These are phyloP conservation scores for Gymnopus androsaceus DNA, from an alignment of 1,284 basidiomycete species.

Conservation along the genomic window DNA sequence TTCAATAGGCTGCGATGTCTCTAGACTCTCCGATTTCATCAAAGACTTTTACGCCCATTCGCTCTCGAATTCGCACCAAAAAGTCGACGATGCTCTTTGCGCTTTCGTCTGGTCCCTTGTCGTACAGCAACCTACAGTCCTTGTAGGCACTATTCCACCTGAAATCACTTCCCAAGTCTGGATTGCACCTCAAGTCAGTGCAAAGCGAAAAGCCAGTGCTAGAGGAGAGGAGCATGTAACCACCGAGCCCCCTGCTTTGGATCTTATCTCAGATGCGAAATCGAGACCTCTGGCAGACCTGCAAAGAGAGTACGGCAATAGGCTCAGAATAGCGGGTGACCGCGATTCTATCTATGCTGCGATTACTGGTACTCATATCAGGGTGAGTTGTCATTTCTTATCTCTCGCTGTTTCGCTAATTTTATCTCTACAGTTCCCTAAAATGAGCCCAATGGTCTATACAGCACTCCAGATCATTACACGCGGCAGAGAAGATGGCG, in stretches of 20 bases:
- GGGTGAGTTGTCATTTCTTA: slow-evolving; percentile 38
- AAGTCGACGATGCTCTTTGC: slow-evolving; percentile 73
- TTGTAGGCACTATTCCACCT: slow-evolving; percentile 65
- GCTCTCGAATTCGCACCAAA: slow-evolving; percentile 45
- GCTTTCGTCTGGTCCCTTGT: slow-evolving; percentile 82
- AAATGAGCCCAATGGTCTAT: slow-evolving; percentile 82
- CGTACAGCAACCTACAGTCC: slow-evolving; percentile 68
- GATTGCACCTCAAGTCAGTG: slow-evolving; percentile 71
- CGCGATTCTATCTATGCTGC: slow-evolving; percentile 73
- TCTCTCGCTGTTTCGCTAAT: slow-evolving; percentile 13
- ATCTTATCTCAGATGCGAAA: slow-evolving; percentile 55
- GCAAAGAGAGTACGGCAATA: slow-evolving; percentile 54
- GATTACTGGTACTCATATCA: slow-evolving; percentile 81
- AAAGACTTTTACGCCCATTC: slow-evolving; percentile 58
- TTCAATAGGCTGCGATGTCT: slow-evolving; percentile 64
- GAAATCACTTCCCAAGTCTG: slow-evolving; percentile 65
- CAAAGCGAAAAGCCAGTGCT: slow-evolving; percentile 59
- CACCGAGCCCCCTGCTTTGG: slow-evolving; percentile 45
- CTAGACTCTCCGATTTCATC: slow-evolving; percentile 70
- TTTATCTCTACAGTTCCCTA: slow-evolving; percentile 57
- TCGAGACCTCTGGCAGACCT: slow-evolving; percentile 56
- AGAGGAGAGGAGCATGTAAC: slow-evolving; percentile 51
- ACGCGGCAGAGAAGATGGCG: slow-evolving; percentile 73
- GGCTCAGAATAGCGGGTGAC: slow-evolving; percentile 74
- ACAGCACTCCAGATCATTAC: slow-evolving; percentile 85